These are phyloP conservation scores for Ganoderma sp. DNA, from an alignment of 1,284 basidiomycete species.

Conservation along the genomic window DNA sequence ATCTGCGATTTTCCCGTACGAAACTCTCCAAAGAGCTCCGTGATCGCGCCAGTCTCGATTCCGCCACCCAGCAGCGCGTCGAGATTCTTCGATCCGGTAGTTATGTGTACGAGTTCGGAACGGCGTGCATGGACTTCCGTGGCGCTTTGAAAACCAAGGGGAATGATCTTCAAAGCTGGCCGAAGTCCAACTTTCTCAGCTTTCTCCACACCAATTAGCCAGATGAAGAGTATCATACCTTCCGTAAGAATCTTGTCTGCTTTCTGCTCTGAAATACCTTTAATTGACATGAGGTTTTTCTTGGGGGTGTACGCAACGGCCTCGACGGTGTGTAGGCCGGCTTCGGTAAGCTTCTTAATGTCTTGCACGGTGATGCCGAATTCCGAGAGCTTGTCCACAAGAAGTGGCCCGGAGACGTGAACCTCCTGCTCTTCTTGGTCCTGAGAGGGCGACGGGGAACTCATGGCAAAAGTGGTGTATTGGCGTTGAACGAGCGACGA, in stretches of 20 bases:
- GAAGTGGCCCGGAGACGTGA: slow-evolving; percentile 76
- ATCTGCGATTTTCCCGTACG: slow-evolving; percentile 98
- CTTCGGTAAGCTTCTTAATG: slow-evolving; percentile 95
- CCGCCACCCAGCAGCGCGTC: slow-evolving; percentile 97
- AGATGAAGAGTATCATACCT: slow-evolving; percentile 57
- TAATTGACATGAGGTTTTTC: slow-evolving; percentile 90
- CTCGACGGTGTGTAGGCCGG: slow-evolving; percentile 94
- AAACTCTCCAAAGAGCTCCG: slow-evolving; percentile 98
- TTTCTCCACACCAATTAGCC: background rate
- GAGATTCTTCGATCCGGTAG: slow-evolving; percentile 95
- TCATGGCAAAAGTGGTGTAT: slow-evolving; percentile 31
- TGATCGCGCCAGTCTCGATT: slow-evolving; percentile 98
- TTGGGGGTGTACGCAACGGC: slow-evolving; percentile 97
- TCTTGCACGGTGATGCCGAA: slow-evolving; percentile 91
- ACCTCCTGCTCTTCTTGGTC: slow-evolving; percentile 60
- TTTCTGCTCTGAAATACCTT: slow-evolving; percentile 97
- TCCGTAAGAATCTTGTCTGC: slow-evolving; percentile 96
- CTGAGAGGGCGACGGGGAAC: slow-evolving; percentile 55
- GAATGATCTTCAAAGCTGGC: slow-evolving; percentile 89
- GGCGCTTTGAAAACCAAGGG: slow-evolving; percentile 97
- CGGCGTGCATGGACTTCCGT: slow-evolving; percentile 96
- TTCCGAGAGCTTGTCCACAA: slow-evolving; percentile 87
- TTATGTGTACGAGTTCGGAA: slow-evolving; percentile 97
- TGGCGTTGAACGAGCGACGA: background rate
- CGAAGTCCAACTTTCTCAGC: background rate